phyloP scores from a whole-genome alignment of 1,139 yeast genomes.

The Saccharomyces hybrid region DNA sequence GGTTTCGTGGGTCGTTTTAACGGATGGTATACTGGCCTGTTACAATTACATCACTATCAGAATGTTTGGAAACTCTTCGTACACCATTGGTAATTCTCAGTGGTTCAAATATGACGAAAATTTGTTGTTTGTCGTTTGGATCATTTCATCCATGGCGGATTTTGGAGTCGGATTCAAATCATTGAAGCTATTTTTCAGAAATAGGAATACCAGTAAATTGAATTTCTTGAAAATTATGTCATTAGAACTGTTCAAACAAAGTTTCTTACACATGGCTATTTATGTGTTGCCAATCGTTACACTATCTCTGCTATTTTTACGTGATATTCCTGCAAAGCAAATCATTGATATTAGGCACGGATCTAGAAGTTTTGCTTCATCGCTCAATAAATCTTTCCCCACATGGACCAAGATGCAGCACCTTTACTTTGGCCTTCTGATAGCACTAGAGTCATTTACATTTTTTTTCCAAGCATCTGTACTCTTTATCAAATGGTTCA shows the following conservation, averaged over 20 bases:
- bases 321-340: not conserved
- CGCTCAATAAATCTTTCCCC: not conserved
- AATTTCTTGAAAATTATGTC: not conserved
- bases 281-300: not conserved
- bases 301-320: not conserved
- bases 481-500: conserved; percentile 15
- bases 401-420: not conserved
- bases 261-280: not conserved
- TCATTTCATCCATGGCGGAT: not conserved
- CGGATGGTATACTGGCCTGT: not conserved
- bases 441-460: not conserved
- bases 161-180: not conserved
- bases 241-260: not conserved
- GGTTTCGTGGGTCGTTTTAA: not conserved
- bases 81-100: not conserved
- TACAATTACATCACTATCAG: not conserved
- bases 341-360: not conserved
- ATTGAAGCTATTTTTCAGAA: not conserved
- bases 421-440: not conserved
- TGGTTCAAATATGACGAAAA: not conserved
- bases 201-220: not conserved
- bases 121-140: not conserved
- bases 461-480: conserved; percentile 1
- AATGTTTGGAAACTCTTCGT: not conserved
- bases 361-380: not conserved